Percentiles rank a stretch among this genome's conserved stretches.
Evolutionary conservation across 805 yeast genomes (phyloP).

Genomic region (Metschnikowia noctiluminum): DNA sequence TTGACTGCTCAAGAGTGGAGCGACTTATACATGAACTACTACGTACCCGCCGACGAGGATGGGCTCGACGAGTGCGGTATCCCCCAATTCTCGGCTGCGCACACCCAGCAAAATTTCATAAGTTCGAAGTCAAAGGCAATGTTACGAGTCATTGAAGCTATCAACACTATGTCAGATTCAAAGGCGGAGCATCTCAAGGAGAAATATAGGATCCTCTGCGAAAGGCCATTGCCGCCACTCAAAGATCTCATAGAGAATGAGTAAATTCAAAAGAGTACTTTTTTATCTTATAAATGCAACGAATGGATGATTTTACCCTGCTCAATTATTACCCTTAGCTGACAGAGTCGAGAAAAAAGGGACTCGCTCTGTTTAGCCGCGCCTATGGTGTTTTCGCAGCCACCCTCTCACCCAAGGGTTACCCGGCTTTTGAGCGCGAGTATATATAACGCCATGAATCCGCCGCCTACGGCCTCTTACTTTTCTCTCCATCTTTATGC

Average conservation of each 20-base stretch:
- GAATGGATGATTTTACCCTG: not conserved
- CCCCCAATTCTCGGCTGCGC: not conserved
- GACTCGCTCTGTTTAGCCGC: no score
- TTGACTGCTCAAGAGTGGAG: conserved; percentile 34
- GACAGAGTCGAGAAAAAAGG: no score
- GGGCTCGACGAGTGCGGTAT: conserved; percentile 4
- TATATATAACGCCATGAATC: conserved; percentile 11
- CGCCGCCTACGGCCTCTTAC: conserved; percentile 5
- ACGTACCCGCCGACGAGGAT: conserved; percentile 20
- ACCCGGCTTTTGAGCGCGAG: conserved; percentile 12
- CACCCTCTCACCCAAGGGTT: conserved; percentile 2
- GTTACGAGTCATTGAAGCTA: not conserved
- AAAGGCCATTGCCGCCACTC: not conserved
- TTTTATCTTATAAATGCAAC: not conserved
- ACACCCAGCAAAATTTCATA: not conserved
- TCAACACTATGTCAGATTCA: not conserved
- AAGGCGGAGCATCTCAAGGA: conserved; percentile 1
- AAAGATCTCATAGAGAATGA: conserved; percentile 1
- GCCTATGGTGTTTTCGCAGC: not conserved
- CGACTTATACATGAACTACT: conserved; percentile 42
- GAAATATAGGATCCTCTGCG: not conserved
- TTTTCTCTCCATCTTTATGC: conserved; percentile 86
- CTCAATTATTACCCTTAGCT: no score
- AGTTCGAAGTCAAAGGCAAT: not conserved
- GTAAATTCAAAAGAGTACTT: no score